Base-by-base conservation (phyloP, 2,329 filamentous ascomycete genomes). In the Emergomyces pasteurianus region DNA sequence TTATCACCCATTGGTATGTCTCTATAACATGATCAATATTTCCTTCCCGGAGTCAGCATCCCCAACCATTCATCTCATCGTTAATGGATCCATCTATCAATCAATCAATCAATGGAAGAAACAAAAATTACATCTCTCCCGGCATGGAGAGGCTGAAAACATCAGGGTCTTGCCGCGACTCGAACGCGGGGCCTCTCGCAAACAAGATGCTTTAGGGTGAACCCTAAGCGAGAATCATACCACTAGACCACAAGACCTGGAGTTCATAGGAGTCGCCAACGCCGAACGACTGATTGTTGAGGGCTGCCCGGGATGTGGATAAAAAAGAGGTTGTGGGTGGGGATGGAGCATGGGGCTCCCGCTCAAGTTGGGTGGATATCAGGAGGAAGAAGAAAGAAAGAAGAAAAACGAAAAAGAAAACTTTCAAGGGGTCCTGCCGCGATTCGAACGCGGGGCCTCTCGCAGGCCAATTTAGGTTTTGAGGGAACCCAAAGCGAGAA, bases 161-260 rank as follows among this genome's bases (percentile, higher is more conserved):
- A 4, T 23, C 14, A 49, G 59, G 53, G 59, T 60, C 53, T 60
- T 58, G 53, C 53, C 59, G 59, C 59, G 59, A 49, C 36, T 60
- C 59, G 59, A 60, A 60, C 59, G 59, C 59, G 59, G 59, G 59
- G 59, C 59, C 59, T 60, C 59, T 60, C 59, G 59, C 59, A 56
- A 38, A 42, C 53, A 26, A n/a, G 12, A 12, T 54, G 50, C 50
- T 10, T 54, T 57, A 46, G 38, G 54, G 36, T 57, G 38, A 58
- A 71, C 83, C 83, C 83, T 85, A 85, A 85, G 83, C 83, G 82
- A 83, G 82, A 85, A 86, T 85, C 82, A 85, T 85, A 85, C 82
- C 83, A 81, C 82, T 83, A 84, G 81, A 83, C 81, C 80, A 83
- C 65, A 63, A 63, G 62, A 61, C 62, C 62, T 16, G 38, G 12